Percentiles rank a stretch among this genome's conserved stretches.
phyloP scores from a whole-genome alignment of 2,329 filamentous ascomycete species.

The Fusarium heterosporum region DNA sequence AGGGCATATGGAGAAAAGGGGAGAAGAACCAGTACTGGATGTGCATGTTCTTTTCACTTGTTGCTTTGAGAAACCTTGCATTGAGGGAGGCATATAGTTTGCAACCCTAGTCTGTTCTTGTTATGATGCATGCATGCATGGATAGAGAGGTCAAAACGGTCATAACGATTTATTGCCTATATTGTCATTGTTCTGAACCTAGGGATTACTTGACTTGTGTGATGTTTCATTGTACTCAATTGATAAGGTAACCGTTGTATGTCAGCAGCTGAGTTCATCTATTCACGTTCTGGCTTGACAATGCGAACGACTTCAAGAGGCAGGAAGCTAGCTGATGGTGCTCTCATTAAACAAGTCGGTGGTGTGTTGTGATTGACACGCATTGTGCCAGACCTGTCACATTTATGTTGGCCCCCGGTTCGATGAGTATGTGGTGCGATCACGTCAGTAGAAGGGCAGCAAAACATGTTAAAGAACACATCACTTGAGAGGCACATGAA shows the following conservation, averaged over 20 bases:
- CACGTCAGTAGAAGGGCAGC: background rate
- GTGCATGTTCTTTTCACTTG: constrained; percentile 18
- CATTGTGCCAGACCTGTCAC: background rate
- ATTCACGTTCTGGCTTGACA: background rate
- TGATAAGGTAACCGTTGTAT: background rate
- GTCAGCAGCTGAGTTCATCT: background rate
- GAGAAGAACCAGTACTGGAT: constrained; percentile 24
- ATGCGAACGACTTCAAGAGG: background rate
- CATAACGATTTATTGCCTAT: constrained; percentile 38
- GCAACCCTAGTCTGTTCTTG: constrained; percentile 24
- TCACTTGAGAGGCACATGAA: background rate
- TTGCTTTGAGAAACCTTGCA: constrained; percentile 23
- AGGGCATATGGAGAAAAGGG: constrained; percentile 35
- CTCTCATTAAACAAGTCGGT: background rate
- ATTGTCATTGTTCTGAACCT: background rate
- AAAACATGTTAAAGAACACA: background rate
- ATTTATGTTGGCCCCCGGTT: background rate
- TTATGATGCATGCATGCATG: constrained; percentile 38
- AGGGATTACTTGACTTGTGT: background rate
- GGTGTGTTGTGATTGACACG: background rate
- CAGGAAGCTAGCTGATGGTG: background rate
- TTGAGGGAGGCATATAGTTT: constrained; percentile 33
- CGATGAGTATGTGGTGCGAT: background rate
- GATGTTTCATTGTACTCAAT: background rate
- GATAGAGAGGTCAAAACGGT: constrained; percentile 41